phyloP scores from a whole-genome alignment of 2,329 filamentous ascomycete genomes.

The Hymenoscyphus scutula region DNA sequence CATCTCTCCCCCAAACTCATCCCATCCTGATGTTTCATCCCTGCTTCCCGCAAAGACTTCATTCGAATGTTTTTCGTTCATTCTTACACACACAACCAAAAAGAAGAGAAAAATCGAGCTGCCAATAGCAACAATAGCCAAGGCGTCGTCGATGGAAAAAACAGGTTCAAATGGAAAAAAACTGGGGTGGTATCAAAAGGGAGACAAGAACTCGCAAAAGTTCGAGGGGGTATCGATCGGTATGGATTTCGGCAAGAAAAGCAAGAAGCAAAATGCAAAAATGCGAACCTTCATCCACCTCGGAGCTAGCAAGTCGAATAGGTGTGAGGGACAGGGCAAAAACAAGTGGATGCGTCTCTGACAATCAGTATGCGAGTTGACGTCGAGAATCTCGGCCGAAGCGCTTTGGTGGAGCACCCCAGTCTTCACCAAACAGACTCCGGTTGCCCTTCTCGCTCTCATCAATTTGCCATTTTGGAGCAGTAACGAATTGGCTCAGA shows the following conservation, averaged over 20 bases:
- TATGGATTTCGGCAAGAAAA: not conserved
- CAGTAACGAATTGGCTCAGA: conserved; percentile 26
- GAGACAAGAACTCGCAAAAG: no score
- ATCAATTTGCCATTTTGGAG: conserved; percentile 30
- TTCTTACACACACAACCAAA: not conserved
- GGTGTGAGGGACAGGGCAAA: not conserved
- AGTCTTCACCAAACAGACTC: conserved; percentile 34
- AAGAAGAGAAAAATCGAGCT: not conserved
- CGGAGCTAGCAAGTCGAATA: not conserved
- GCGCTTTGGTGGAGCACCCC: conserved; percentile 23
- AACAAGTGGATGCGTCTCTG: not conserved
- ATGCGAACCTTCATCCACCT: not conserved
- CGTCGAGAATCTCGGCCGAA: conserved; percentile 11
- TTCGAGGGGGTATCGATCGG: not conserved
- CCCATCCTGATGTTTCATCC: not conserved
- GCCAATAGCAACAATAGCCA: conserved; percentile 4
- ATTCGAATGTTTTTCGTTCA: no score
- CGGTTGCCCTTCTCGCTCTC: conserved; percentile 27
- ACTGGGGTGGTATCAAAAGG: no score
- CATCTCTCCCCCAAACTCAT: not conserved
- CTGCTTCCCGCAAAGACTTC: not conserved
- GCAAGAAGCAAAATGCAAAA: conserved; percentile 5
- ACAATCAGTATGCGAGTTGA: not conserved
- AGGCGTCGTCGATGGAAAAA: not conserved
- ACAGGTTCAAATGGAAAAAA: not conserved